phyloP scores from a whole-genome alignment of 306 rosid species.

The Cucurbita argyrosperma region DNA sequence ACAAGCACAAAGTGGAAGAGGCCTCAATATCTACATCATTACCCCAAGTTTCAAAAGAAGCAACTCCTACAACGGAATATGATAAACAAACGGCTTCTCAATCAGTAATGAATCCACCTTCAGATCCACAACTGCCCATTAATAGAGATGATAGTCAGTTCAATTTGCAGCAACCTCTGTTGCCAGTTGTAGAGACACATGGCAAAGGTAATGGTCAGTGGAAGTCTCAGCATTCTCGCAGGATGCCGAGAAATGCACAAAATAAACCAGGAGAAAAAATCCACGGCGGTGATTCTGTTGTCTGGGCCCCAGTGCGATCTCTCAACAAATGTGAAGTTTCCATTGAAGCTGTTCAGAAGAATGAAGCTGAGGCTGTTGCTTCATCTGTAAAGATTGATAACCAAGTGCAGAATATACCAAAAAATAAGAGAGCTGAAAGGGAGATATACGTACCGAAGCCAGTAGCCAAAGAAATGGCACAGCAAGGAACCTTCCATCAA shows the following conservation, averaged over 20 bases:
- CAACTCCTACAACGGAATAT: slow-evolving; percentile 24
- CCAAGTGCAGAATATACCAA: slow-evolving; percentile 42
- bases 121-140: slow-evolving; percentile 24
- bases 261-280: slow-evolving; percentile 43
- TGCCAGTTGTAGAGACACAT: slow-evolving; percentile 42
- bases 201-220: slow-evolving; percentile 46
- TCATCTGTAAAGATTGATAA: slow-evolving; percentile 36
- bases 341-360: slow-evolving; percentile 40
- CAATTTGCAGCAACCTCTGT: slow-evolving; percentile 28
- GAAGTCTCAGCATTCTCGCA: slow-evolving; percentile 64
- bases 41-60: slow-evolving; percentile 28
- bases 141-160: slow-evolving; percentile 31
- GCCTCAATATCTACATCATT: slow-evolving; percentile 18
- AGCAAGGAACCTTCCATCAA: slow-evolving; percentile 55
- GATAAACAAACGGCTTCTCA: slow-evolving; percentile 38
- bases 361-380: slow-evolving; percentile 30
- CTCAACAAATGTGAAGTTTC: slow-evolving; percentile 40
- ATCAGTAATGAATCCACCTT: slow-evolving; percentile 27
- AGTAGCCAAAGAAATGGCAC: slow-evolving; percentile 88
- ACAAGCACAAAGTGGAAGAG: slow-evolving; percentile 48
- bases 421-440: slow-evolving; percentile 83
- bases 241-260: slow-evolving; percentile 52
- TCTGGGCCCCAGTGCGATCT: slow-evolving; percentile 90
- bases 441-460: slow-evolving; percentile 95
- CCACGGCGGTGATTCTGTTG: slow-evolving; percentile 49